A percentile compares a stretch with the other conserved stretches of the same genome.
Evolutionary conservation across 1,139 yeast species (phyloP).

Genomic region (Kodamaea sp.): DNA sequence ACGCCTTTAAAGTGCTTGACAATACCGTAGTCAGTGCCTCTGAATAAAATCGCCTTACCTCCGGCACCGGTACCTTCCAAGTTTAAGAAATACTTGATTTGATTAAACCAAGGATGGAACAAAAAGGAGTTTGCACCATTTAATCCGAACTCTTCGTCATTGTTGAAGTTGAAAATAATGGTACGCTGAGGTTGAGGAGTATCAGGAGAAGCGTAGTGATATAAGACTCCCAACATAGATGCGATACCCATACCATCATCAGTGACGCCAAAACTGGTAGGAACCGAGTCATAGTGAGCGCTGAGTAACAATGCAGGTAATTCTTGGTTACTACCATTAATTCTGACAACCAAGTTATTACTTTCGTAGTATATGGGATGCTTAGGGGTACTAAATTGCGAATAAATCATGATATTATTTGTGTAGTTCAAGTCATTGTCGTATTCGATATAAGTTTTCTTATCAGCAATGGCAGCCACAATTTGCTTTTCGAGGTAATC

Average conservation of each 20-base stretch:
- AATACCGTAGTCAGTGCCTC: slow-evolving; percentile 77
- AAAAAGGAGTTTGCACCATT: slow-evolving; percentile 78
- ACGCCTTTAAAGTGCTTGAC: slow-evolving; percentile 43
- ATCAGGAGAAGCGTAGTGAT: slow-evolving; percentile 39
- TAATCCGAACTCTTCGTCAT: slow-evolving; percentile 87
- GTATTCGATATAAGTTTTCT: slow-evolving; percentile 39
- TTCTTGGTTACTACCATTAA: slow-evolving; percentile 56
- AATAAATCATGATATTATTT: slow-evolving; percentile 36
- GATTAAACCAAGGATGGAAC: slow-evolving; percentile 68
- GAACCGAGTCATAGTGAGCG: slow-evolving; percentile 89
- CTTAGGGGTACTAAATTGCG: slow-evolving; percentile 31
- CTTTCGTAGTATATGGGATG: slow-evolving; percentile 71
- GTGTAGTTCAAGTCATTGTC: slow-evolving; percentile 49
- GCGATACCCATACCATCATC: slow-evolving; percentile 96
- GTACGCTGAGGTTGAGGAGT: slow-evolving; percentile 62
- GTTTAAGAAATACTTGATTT: slow-evolving; percentile 67
- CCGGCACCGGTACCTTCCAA: slow-evolving; percentile 97
- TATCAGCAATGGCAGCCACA: slow-evolving; percentile 21
- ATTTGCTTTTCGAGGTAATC: slow-evolving; percentile 56
- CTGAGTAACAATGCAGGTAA: slow-evolving; percentile 70
- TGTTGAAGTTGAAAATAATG: slow-evolving; percentile 78
- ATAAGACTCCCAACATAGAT: slow-evolving; percentile 67
- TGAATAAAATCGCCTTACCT: slow-evolving; percentile 77
- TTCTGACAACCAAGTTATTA: slow-evolving; percentile 68
- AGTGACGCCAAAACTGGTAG: slow-evolving; percentile 82